Conservation (phyloP, 1,139 yeast genomes). For the Yamadazyma epiphylla region DNA sequence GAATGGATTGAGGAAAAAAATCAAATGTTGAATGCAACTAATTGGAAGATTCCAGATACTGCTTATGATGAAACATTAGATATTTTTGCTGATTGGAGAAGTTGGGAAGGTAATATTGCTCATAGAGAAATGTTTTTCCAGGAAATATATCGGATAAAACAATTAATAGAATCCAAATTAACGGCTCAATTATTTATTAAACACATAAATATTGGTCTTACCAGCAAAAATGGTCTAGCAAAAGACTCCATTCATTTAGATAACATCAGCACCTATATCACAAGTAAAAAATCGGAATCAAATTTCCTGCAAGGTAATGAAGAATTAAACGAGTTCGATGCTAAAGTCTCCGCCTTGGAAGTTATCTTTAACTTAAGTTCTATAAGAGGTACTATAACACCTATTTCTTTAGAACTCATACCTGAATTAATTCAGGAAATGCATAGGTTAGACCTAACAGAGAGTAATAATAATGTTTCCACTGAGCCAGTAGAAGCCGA, state of each 20-base stretch:
- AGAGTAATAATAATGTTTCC: background rate
- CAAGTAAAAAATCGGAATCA: slow-evolving; percentile 5
- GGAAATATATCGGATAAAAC: slow-evolving; percentile 28
- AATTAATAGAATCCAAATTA: slow-evolving; percentile 6
- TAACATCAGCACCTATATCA: slow-evolving; percentile 1
- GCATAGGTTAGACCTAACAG: background rate
- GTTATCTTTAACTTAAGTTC: slow-evolving; percentile 17
- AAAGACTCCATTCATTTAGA: slow-evolving; percentile 3
- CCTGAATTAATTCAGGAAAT: background rate
- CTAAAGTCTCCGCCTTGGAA: slow-evolving; percentile 11
- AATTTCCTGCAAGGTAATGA: slow-evolving; percentile 7
- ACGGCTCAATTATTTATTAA: slow-evolving; percentile 8
- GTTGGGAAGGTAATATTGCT: slow-evolving; percentile 66
- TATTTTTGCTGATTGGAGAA: slow-evolving; percentile 78
- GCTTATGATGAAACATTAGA: slow-evolving; percentile 54
- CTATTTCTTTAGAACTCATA: slow-evolving; percentile 1
- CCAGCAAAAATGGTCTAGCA: slow-evolving; percentile 1
- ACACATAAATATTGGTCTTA: slow-evolving; percentile 4
- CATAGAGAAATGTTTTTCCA: slow-evolving; percentile 54
- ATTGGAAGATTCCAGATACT: slow-evolving; percentile 43
- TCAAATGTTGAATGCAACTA: slow-evolving; percentile 14
- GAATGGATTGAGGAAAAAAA: slow-evolving; percentile 39
- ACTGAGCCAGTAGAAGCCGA: background rate
- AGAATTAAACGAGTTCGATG: slow-evolving; percentile 9
- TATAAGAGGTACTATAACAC: slow-evolving; percentile 22